These are phyloP conservation scores for Cutaneotrichosporon dermatis DNA, from an alignment of 1,284 basidiomycete species.

Conservation along the genomic window DNA sequence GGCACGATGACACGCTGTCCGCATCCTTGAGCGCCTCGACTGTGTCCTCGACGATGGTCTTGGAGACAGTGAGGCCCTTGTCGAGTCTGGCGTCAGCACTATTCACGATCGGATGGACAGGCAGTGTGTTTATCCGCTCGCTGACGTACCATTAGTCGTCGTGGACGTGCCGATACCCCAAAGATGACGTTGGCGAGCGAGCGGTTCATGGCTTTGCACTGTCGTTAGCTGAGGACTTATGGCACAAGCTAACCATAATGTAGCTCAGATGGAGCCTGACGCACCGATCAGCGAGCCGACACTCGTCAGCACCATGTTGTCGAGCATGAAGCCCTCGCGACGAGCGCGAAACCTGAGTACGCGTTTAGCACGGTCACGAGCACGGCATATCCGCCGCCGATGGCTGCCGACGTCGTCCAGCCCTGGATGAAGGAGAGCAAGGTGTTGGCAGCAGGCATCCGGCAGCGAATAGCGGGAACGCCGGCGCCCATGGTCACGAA, in stretches of 20 bases:
- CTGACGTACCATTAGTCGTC: conserved; percentile 40
- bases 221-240: not conserved
- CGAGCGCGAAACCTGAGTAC: conserved; percentile 84
- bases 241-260: conserved; percentile 63
- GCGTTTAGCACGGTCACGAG: conserved; percentile 83
- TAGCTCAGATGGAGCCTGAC: conserved; percentile 84
- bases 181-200: conserved; percentile 32
- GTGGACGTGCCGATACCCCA: conserved; percentile 65
- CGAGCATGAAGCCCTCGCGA: conserved; percentile 89
- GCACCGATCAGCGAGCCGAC: conserved; percentile 78
- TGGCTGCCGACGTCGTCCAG: conserved; percentile 71
- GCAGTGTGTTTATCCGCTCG: too few relatives aligned
- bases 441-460: conserved; percentile 67
- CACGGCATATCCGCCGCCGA: conserved; percentile 85
- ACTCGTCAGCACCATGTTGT: conserved; percentile 73
- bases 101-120: too few relatives aligned
- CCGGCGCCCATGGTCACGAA: conserved; percentile 66
- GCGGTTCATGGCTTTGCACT: conserved; percentile 81
- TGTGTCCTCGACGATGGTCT: conserved; percentile 72
- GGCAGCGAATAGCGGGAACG: conserved; percentile 68
- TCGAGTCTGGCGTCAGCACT: conserved; percentile 54
- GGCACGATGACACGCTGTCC: conserved; percentile 78
- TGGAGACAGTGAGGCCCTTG: conserved; percentile 65
- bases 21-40: conserved; percentile 69
- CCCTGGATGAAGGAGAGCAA: conserved; percentile 74